Conservation (phyloP, 768 basidiomycete species). For the Amanita molliuscula region DNA sequence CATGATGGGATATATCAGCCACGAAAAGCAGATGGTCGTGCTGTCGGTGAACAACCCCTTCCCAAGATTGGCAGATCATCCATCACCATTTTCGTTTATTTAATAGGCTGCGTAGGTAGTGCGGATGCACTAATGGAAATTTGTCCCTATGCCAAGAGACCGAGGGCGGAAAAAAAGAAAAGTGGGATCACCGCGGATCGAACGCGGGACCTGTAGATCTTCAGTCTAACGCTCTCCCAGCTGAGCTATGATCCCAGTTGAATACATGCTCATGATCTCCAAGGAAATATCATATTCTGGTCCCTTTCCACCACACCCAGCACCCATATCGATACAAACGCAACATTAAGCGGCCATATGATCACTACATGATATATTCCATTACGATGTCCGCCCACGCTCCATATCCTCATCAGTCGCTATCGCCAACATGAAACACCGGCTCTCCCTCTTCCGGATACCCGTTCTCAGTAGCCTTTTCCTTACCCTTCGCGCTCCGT, state of each 20-base stretch:
- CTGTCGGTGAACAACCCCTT: constrained; percentile 59
- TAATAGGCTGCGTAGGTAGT: not conserved
- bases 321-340: not conserved
- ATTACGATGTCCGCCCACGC: not conserved
- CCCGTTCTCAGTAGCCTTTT: not conserved
- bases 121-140: not conserved
- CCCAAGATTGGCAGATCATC: constrained; percentile 58
- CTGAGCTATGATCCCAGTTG: constrained; percentile 21
- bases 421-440: constrained; percentile 5
- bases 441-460: constrained; percentile 3
- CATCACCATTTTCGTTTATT: constrained; percentile 32
- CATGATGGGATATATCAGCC: constrained; percentile 93
- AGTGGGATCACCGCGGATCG: constrained; percentile 45
- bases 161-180: constrained; percentile 6
- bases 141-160: not conserved
- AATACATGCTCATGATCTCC: not conserved
- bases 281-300: not conserved
- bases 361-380: not conserved
- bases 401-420: constrained; percentile 3
- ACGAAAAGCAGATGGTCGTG: constrained; percentile 92
- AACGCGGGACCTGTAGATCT: constrained; percentile 46
- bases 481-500: constrained; percentile 1
- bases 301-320: not conserved
- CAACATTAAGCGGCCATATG: not conserved
- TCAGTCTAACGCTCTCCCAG: constrained; percentile 29